phyloP scores from a whole-genome alignment of 768 basidiomycete species.

The Exsudoporus frostii region DNA sequence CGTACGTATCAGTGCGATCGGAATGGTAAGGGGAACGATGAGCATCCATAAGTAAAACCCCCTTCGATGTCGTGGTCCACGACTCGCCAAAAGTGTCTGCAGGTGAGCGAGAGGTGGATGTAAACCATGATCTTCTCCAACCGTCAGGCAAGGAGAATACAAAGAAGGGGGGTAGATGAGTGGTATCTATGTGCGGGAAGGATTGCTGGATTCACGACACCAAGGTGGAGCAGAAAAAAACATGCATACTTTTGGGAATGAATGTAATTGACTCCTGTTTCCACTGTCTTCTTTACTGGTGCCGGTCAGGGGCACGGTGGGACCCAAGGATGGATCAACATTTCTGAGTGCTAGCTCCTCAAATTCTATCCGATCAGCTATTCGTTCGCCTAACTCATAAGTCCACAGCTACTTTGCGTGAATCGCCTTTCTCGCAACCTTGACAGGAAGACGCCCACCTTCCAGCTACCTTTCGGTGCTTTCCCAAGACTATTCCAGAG shows the following conservation, averaged over 20 bases:
- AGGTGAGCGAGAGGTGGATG: constrained; percentile 45
- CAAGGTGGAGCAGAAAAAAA: background rate
- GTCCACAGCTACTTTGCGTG: constrained; percentile 46
- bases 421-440: constrained; percentile 1
- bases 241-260: constrained; percentile 12
- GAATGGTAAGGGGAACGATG: constrained; percentile 68
- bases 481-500: constrained; percentile 70
- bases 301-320: constrained; percentile 36
- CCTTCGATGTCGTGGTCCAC: constrained; percentile 61
- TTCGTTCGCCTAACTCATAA: constrained; percentile 61
- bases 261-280: constrained; percentile 2
- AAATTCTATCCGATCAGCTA: constrained; percentile 72
- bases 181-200: constrained; percentile 45
- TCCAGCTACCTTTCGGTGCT: constrained; percentile 64
- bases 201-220: background rate
- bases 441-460: constrained; percentile 43
- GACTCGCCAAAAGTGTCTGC: constrained; percentile 45
- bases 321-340: constrained; percentile 67
- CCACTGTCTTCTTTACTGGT: constrained; percentile 15
- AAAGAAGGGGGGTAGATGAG: constrained; percentile 47
- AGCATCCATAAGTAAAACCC: constrained; percentile 67
- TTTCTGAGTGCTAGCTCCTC: constrained; percentile 76
- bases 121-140: constrained; percentile 17
- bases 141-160: constrained; percentile 40
- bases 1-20: constrained; percentile 75